These are phyloP conservation scores for Solanum hybrid DNA, from an alignment of 305 asterid genomes.

Conservation along the genomic window DNA sequence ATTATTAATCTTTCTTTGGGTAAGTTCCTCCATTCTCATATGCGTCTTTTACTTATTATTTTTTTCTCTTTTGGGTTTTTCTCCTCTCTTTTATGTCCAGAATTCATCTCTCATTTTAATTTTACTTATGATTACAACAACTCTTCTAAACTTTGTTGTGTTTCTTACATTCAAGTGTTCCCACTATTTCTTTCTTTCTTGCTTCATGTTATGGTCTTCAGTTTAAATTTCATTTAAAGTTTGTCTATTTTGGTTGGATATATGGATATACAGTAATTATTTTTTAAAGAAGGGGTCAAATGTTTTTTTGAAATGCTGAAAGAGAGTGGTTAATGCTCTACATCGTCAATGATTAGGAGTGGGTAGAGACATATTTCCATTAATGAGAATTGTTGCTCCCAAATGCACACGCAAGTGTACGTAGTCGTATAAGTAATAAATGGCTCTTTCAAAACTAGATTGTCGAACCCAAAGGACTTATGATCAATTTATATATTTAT, in stretches of 20 bases:
- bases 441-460: background rate
- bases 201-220: background rate
- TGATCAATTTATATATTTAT: background rate
- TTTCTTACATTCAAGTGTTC: background rate
- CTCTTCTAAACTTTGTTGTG: background rate
- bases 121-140: background rate
- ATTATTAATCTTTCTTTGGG: background rate
- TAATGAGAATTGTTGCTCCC: background rate
- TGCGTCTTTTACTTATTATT: background rate
- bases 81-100: background rate
- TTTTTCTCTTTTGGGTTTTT: background rate
- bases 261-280: background rate
- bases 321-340: background rate
- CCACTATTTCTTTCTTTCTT: background rate
- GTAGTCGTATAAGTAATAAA: background rate
- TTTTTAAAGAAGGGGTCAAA: background rate
- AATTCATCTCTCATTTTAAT: background rate
- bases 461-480: background rate
- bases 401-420: background rate
- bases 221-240: background rate
- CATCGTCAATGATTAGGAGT: background rate
- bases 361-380: background rate
- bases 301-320: background rate
- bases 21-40: background rate
- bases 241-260: background rate